Evolutionary conservation across 768 basidiomycete genomes (phyloP).

Genomic region (Lanmaoa pseudosensibilis): DNA sequence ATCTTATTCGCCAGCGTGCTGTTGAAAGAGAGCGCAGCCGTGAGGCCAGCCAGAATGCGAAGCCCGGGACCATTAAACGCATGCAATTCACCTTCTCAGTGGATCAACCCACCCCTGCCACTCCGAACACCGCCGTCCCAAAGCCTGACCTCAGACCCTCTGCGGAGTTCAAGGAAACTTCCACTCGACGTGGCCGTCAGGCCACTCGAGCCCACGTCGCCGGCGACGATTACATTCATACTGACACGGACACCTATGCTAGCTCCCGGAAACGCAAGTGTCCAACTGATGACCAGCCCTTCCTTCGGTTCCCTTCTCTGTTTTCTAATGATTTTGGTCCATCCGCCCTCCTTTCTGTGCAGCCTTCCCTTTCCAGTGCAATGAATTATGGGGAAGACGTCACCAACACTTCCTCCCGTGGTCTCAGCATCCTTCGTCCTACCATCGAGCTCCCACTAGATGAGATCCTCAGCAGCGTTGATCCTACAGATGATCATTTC

Average conservation of each 20-base stretch:
- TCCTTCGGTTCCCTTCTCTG: constrained; percentile 69
- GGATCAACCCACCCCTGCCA: constrained; percentile 60
- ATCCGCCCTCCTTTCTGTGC: constrained; percentile 65
- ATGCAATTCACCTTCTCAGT: constrained; percentile 91
- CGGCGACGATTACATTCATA: constrained; percentile 22
- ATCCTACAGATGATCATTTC: constrained; percentile 22
- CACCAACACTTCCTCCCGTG: constrained; percentile 46
- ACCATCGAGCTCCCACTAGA: constrained; percentile 88
- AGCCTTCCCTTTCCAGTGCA: constrained; percentile 63
- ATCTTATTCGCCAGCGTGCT: constrained; percentile 78
- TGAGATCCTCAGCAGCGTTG: constrained; percentile 55
- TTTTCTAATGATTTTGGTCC: constrained; percentile 79
- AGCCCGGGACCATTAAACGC: constrained; percentile 74
- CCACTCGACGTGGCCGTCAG: constrained; percentile 40
- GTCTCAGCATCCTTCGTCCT: constrained; percentile 66
- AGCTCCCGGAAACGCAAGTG: constrained; percentile 31
- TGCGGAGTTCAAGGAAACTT: constrained; percentile 57
- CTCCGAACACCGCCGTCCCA: constrained; percentile 45
- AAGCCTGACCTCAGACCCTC: constrained; percentile 71
- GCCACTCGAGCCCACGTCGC: constrained; percentile 39
- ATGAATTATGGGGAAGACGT: constrained; percentile 81
- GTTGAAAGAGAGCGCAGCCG: constrained; percentile 80
- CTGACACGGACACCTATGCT: constrained; percentile 25
- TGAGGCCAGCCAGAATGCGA: constrained; percentile 61
- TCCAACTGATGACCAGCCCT: constrained; percentile 28